Conservation (phyloP, 1,139 yeast species). For the Yamadazyma atmosphaerica region DNA sequence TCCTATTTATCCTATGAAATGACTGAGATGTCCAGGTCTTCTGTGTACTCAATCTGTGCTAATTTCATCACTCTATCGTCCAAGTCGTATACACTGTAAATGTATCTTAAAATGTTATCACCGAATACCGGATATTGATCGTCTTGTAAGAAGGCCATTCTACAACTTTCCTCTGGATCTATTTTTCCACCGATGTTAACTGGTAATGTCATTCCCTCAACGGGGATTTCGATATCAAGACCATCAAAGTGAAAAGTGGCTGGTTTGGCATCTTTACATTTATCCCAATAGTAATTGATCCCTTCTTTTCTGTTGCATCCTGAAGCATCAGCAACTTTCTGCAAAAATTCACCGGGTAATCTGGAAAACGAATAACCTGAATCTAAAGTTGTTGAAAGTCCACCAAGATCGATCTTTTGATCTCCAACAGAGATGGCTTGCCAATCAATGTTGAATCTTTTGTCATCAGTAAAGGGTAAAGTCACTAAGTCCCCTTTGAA, state of each 20-base stretch:
- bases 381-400: slow-evolving; percentile 20
- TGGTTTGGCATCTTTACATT: slow-evolving; percentile 5
- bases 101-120: slow-evolving; percentile 68
- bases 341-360: slow-evolving; percentile 20
- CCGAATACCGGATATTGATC: slow-evolving; percentile 46
- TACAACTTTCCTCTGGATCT: slow-evolving; percentile 11
- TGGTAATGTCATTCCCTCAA: background rate
- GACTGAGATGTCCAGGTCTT: slow-evolving; percentile 33
- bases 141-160: slow-evolving; percentile 2
- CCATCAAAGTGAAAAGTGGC: slow-evolving; percentile 32
- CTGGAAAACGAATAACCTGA: slow-evolving; percentile 30
- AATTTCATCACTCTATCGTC: slow-evolving; percentile 60
- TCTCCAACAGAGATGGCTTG: slow-evolving; percentile 16
- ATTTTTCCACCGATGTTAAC: background rate
- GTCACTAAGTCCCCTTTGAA: slow-evolving; percentile 31
- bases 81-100: slow-evolving; percentile 74
- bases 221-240: slow-evolving; percentile 27
- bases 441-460: slow-evolving; percentile 21
- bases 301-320: slow-evolving; percentile 4
- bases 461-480: slow-evolving; percentile 18
- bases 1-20: background rate
- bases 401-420: slow-evolving; percentile 7
- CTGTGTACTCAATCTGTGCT: slow-evolving; percentile 55
- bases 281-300: slow-evolving; percentile 7
- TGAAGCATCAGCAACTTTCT: slow-evolving; percentile 15